Conservation (phyloP, 306 rosid species). For the Cicer judaicum region DNA sequence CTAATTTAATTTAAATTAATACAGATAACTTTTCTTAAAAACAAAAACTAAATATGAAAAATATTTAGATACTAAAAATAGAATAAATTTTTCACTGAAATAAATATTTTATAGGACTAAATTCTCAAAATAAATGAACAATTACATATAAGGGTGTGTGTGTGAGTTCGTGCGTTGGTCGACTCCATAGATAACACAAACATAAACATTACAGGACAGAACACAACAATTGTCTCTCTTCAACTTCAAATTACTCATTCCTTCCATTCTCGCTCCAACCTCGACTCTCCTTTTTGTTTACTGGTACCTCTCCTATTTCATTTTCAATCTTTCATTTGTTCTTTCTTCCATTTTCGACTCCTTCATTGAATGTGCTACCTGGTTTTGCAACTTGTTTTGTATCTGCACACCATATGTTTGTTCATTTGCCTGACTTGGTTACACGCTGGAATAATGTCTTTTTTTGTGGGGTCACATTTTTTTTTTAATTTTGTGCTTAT, state of each 20-base stretch:
- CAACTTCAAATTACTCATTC: background rate
- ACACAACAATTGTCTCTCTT: constrained; percentile 5
- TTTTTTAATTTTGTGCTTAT: background rate
- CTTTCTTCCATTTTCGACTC: background rate
- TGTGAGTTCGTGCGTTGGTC: background rate
- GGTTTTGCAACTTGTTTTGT: background rate
- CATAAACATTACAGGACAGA: constrained; percentile 6
- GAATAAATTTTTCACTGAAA: no score
- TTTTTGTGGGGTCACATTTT: constrained; percentile 10
- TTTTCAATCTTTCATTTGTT: background rate
- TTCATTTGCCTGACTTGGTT: constrained; percentile 32
- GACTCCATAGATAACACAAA: constrained; percentile 6
- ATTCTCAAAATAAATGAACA: no score
- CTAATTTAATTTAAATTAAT: no score
- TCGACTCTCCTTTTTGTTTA: constrained; percentile 10
- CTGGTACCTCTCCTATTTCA: constrained; percentile 32
- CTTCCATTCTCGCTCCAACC: constrained; percentile 3
- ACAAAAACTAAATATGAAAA: no score
- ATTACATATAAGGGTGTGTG: background rate
- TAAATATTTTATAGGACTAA: no score
- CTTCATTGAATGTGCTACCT: background rate
- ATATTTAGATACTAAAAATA: no score
- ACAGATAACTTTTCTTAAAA: no score
- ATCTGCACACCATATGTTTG: constrained; percentile 43
- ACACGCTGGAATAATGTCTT: background rate